phyloP scores from a whole-genome alignment of 1,284 basidiomycete genomes.

The Tilletia indica region DNA sequence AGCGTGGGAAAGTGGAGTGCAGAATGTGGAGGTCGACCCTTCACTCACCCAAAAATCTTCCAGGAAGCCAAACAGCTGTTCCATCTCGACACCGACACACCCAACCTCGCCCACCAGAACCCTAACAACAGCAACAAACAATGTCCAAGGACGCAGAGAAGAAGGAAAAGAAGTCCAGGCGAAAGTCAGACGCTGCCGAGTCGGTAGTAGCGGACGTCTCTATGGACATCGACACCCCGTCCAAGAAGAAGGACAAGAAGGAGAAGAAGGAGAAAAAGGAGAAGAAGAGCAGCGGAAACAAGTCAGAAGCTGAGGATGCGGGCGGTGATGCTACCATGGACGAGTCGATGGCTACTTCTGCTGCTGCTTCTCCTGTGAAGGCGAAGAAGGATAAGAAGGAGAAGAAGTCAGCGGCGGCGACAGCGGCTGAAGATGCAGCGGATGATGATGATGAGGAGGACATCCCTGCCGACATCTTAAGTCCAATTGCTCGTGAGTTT shows the following conservation, averaged over 20 bases:
- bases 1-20: not conserved
- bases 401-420: too few relatives aligned
- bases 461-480: constrained; percentile 10
- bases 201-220: not conserved
- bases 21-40: not conserved
- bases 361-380: not conserved
- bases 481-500: constrained; percentile 14
- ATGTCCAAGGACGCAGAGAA: constrained; percentile 17
- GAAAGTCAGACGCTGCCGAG: constrained; percentile 2
- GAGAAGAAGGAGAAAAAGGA: constrained; percentile 14
- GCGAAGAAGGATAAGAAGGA: not conserved
- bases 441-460: constrained; percentile 18
- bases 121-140: not conserved
- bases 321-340: not conserved
- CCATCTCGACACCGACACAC: not conserved
- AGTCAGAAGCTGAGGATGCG: not conserved
- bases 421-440: too few relatives aligned
- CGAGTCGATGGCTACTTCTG: too few relatives aligned
- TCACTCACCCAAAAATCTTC: not conserved
- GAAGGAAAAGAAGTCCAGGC: constrained; percentile 19
- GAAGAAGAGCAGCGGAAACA: not conserved
- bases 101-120: not conserved
- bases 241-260: constrained; percentile 22
- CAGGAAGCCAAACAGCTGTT: not conserved
- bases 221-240: not conserved